phyloP scores from a whole-genome alignment of 805 yeast genomes.

The Metschnikowia lachancei region DNA sequence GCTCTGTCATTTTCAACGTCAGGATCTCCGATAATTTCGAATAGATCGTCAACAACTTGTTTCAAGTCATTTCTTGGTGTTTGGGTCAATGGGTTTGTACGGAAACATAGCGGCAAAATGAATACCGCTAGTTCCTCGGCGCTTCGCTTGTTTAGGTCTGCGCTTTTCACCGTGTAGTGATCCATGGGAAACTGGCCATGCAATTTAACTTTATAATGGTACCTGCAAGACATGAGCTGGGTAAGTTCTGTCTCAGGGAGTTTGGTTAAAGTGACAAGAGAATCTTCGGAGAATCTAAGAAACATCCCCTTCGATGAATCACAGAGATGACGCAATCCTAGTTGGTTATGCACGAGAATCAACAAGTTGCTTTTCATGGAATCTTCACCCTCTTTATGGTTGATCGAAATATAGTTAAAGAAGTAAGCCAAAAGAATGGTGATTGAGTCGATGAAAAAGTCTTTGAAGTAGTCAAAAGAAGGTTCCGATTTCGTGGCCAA shows the following conservation, averaged over 20 bases:
- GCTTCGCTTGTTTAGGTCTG: slow-evolving; percentile 27
- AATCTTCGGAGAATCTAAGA: slow-evolving; percentile 55
- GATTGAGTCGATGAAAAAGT: slow-evolving; percentile 39
- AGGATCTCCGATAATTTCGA: slow-evolving; percentile 71
- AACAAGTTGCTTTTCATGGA: slow-evolving; percentile 44
- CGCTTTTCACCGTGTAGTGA: slow-evolving; percentile 47
- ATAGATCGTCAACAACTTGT: slow-evolving; percentile 64
- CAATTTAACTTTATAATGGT: slow-evolving; percentile 60
- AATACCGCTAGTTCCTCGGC: slow-evolving; percentile 44
- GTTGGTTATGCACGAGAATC: slow-evolving; percentile 63
- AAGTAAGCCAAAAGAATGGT: slow-evolving; percentile 42
- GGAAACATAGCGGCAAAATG: slow-evolving; percentile 54
- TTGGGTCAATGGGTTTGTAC: slow-evolving; percentile 56
- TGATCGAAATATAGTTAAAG: slow-evolving; percentile 9
- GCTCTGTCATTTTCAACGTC: slow-evolving; percentile 40
- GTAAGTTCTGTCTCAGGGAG: slow-evolving; percentile 64
- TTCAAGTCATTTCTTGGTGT: slow-evolving; percentile 71
- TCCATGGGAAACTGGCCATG: slow-evolving; percentile 63
- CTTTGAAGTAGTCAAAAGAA: slow-evolving; percentile 47
- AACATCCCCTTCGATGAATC: slow-evolving; percentile 61
- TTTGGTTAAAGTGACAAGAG: slow-evolving; percentile 45
- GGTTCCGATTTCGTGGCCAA: slow-evolving; percentile 41
- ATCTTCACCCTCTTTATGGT: slow-evolving; percentile 14
- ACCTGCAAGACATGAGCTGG: slow-evolving; percentile 76
- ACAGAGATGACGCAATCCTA: slow-evolving; percentile 72